A percentile compares a stretch with the other conserved stretches of the same genome.
These are phyloP conservation scores for Parietaria judaica DNA, from an alignment of 306 rosid species.

Conservation along the genomic window DNA sequence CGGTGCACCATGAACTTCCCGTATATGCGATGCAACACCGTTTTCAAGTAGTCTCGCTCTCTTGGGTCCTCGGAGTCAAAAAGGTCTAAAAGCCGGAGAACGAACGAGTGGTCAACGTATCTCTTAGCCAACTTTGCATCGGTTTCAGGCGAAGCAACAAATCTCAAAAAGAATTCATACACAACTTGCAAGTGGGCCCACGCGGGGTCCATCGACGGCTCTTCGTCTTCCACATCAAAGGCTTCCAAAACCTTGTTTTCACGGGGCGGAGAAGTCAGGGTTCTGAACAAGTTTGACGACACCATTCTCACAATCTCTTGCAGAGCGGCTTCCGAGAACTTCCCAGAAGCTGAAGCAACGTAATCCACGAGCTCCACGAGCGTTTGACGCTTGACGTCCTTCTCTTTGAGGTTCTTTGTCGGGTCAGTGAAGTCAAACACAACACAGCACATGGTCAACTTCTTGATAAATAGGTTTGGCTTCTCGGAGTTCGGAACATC, in stretches of 20 bases:
- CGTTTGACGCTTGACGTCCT: slow-evolving; percentile 84
- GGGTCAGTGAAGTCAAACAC: slow-evolving; percentile 80
- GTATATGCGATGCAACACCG: slow-evolving; percentile 89
- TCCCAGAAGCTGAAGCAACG: slow-evolving; percentile 68
- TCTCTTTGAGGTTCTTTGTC: slow-evolving; percentile 63
- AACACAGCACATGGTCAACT: slow-evolving; percentile 80
- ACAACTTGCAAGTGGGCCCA: slow-evolving; percentile 91
- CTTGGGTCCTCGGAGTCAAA: slow-evolving; percentile 97
- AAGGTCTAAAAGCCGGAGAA: slow-evolving; percentile 78
- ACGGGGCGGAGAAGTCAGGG: slow-evolving; percentile 64
- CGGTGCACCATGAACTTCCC: slow-evolving; percentile 98
- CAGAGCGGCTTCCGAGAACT: slow-evolving; percentile 69
- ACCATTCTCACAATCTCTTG: slow-evolving; percentile 78
- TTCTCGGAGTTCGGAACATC: slow-evolving; percentile 87
- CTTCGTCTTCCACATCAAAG: slow-evolving; percentile 87
- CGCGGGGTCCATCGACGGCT: slow-evolving; percentile 96
- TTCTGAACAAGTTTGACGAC: slow-evolving; percentile 69
- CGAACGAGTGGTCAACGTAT: slow-evolving; percentile 87
- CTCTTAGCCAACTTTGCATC: slow-evolving; percentile 97
- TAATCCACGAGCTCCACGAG: slow-evolving; percentile 88
- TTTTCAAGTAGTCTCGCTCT: slow-evolving; percentile 91
- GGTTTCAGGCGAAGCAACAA: slow-evolving; percentile 87
- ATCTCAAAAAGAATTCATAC: slow-evolving; percentile 78
- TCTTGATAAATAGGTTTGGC: slow-evolving; percentile 63
- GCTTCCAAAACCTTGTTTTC: slow-evolving; percentile 75